Evolutionary conservation across 2,329 filamentous ascomycete genomes (phyloP).

Genomic region (Fusarium tricinctum): DNA sequence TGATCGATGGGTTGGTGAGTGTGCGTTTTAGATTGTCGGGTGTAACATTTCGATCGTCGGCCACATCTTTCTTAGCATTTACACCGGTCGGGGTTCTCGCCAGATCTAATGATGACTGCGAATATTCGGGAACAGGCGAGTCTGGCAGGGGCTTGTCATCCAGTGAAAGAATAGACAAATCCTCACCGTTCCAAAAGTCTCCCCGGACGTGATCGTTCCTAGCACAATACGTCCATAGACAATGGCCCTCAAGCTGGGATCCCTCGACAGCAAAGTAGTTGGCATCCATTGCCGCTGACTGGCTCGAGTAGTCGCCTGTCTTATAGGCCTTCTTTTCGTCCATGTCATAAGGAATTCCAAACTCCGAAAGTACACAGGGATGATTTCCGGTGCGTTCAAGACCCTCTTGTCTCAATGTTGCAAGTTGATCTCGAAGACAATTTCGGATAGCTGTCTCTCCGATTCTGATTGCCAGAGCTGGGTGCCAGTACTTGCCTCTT

Average conservation of each 20-base stretch:
- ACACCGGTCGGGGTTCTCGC: conserved; percentile 41
- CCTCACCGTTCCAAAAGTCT: conserved; percentile 98
- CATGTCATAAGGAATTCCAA: conserved; percentile 99
- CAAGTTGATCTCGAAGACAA: conserved; percentile 89
- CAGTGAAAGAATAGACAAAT: conserved; percentile 87
- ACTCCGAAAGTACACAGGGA: conserved; percentile 92
- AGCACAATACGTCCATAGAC: conserved; percentile 88
- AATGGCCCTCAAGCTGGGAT: conserved; percentile 85
- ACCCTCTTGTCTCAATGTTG: conserved; percentile 86
- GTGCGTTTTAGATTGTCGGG: conserved; percentile 82
- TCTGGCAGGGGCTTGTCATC: conserved; percentile 79
- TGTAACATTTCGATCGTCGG: conserved; percentile 72
- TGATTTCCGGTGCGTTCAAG: conserved; percentile 89
- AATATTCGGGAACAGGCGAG: conserved; percentile 63
- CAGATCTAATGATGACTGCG: conserved; percentile 62
- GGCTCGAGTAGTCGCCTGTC: conserved; percentile 94
- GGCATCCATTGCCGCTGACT: conserved; percentile 92
- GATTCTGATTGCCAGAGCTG: conserved; percentile 91
- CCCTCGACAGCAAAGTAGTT: conserved; percentile 95
- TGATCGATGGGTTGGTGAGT: conserved; percentile 76
- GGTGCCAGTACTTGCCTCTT: conserved; percentile 87
- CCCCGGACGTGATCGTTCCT: conserved; percentile 90
- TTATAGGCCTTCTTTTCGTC: conserved; percentile 96
- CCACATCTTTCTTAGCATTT: conserved; percentile 56
- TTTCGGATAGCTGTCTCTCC: conserved; percentile 96